phyloP scores from a whole-genome alignment of 495 filamentous ascomycete genomes.

The Aspergillus leporis region DNA sequence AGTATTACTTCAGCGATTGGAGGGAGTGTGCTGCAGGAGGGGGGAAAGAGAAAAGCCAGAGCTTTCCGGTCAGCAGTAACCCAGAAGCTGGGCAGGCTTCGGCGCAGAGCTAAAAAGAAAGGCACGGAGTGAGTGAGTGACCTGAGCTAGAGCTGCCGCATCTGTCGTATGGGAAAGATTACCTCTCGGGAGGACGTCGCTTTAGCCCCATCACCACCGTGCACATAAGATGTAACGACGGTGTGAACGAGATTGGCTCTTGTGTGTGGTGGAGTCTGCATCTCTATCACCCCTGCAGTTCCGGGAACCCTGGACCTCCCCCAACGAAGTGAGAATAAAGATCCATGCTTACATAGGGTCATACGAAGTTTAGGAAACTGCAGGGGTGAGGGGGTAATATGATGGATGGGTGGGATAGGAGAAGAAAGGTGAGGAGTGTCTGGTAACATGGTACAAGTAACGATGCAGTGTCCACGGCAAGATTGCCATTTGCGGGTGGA shows the following conservation, averaged over 20 bases:
- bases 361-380: neutral
- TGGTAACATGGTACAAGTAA: neutral
- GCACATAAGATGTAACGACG: neutral
- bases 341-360: neutral
- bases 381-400: neutral
- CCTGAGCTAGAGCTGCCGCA: neutral
- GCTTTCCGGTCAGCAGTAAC: neutral
- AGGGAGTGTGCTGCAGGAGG: constrained; percentile 3
- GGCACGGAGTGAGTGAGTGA: neutral
- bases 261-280: neutral
- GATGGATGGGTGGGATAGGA: too few relatives aligned
- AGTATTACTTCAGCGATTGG: constrained; percentile 3
- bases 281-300: neutral
- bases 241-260: neutral
- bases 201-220: neutral
- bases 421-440: neutral
- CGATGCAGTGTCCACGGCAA: too few relatives aligned
- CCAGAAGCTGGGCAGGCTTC: neutral
- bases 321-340: neutral
- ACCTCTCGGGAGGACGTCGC: neutral
- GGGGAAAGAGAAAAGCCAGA: neutral
- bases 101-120: neutral
- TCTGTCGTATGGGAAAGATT: neutral
- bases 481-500: too few relatives aligned
- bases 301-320: neutral